Evolutionary conservation across 306 rosid genomes (phyloP).

Genomic region (Cicer arietinum): DNA sequence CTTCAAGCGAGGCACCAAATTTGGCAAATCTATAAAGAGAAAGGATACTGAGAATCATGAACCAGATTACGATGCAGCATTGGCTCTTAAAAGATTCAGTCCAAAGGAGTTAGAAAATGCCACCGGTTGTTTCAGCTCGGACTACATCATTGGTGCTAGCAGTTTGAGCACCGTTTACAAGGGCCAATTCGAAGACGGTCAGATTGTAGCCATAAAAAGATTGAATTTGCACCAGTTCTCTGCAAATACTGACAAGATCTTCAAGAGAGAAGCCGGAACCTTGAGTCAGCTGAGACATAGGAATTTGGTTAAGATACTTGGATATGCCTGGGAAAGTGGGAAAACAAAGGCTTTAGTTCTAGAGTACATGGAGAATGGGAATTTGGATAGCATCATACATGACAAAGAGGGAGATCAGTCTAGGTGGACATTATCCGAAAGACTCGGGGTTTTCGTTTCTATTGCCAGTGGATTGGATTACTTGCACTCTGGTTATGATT

Average conservation of each 20-base stretch:
- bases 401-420: conserved; percentile 46
- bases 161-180: conserved; percentile 83
- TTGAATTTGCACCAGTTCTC: conserved; percentile 74
- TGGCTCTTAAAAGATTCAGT: conserved; percentile 67
- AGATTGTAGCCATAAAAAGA: conserved; percentile 66
- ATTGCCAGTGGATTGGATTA: conserved; percentile 82
- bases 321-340: conserved; percentile 89
- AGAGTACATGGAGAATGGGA: conserved; percentile 79
- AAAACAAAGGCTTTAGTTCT: conserved; percentile 84
- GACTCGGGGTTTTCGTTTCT: conserved; percentile 60
- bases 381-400: conserved; percentile 77
- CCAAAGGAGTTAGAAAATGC: conserved; percentile 69
- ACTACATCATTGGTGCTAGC: conserved; percentile 71
- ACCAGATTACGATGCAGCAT: conserved; percentile 42
- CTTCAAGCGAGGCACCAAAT: conserved; percentile 37
- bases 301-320: conserved; percentile 84
- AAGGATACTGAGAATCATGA: conserved; percentile 51
- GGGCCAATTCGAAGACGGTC: conserved; percentile 66
- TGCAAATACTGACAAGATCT: conserved; percentile 66
- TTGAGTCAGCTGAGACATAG: conserved; percentile 78
- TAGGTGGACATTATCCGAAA: conserved; percentile 68
- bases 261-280: conserved; percentile 72
- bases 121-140: conserved; percentile 59
- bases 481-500: conserved; percentile 75
- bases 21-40: conserved; percentile 22